A percentile compares a stretch with the other conserved stretches of the same genome.
phyloP scores from a whole-genome alignment of 2,329 filamentous ascomycete species.

The Colletotrichum salicis region DNA sequence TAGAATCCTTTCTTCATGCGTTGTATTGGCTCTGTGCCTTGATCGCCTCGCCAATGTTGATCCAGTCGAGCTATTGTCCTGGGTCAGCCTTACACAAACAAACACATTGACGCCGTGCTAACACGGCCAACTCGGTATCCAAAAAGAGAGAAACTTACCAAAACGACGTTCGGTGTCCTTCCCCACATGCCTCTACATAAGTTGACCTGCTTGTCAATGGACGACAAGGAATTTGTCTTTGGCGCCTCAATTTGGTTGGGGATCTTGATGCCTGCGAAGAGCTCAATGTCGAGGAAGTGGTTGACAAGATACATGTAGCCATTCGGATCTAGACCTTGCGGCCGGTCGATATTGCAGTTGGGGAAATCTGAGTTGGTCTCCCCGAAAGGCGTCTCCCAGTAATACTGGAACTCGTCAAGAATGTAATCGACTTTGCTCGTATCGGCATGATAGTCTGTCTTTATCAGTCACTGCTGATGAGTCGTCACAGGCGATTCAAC shows the following conservation, averaged over 20 bases:
- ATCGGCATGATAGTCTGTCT: constrained; percentile 67
- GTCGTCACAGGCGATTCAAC: too few relatives aligned
- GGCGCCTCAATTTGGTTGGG: constrained; percentile 44
- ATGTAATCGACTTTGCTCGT: constrained; percentile 67
- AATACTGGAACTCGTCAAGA: constrained; percentile 70
- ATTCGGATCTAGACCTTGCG: constrained; percentile 51
- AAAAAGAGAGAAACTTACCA: constrained; percentile 44
- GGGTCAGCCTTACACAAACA: constrained; percentile 15
- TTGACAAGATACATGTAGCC: constrained; percentile 58
- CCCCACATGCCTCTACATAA: constrained; percentile 42
- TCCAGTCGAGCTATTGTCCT: constrained; percentile 53
- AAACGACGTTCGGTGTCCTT: constrained; percentile 44
- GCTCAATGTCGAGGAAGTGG: constrained; percentile 49
- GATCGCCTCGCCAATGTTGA: constrained; percentile 53
- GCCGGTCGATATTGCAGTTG: constrained; percentile 74
- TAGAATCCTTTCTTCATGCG: constrained; percentile 39
- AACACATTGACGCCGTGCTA: background rate
- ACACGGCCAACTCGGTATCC: background rate
- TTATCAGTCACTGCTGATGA: constrained; percentile 29
- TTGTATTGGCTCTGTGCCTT: constrained; percentile 51
- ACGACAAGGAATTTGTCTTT: constrained; percentile 48
- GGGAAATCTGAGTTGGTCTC: constrained; percentile 69
- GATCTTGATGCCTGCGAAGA: constrained; percentile 48
- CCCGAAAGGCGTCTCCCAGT: constrained; percentile 80
- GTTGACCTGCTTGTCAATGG: constrained; percentile 43